Percentiles rank a stretch among this genome's conserved stretches.
These are phyloP conservation scores for Kuraishia floccosa DNA, from an alignment of 805 yeast genomes.

Conservation along the genomic window DNA sequence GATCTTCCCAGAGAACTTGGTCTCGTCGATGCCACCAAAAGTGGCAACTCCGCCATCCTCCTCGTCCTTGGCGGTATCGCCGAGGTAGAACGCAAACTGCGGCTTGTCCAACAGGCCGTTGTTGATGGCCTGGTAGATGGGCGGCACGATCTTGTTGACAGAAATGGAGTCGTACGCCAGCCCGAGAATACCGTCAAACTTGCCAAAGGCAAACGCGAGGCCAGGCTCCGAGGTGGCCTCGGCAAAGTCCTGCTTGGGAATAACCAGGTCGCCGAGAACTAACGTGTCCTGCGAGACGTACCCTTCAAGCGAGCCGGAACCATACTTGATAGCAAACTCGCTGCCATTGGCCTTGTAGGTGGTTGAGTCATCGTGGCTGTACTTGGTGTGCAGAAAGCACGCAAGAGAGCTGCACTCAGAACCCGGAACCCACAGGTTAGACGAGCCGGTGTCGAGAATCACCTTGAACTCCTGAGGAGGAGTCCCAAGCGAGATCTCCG, in stretches of 20 bases:
- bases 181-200: conserved; percentile 96
- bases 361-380: conserved; percentile 73
- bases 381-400: conserved; percentile 87
- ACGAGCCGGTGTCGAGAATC: conserved; percentile 90
- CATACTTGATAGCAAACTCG: conserved; percentile 78
- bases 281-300: conserved; percentile 81
- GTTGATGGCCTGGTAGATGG: conserved; percentile 79
- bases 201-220: conserved; percentile 95
- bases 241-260: conserved; percentile 88
- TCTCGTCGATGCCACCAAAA: conserved; percentile 85
- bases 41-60: conserved; percentile 84
- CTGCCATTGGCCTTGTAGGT: conserved; percentile 83
- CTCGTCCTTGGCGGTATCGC: conserved; percentile 57
- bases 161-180: conserved; percentile 89
- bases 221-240: conserved; percentile 98
- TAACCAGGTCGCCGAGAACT: conserved; percentile 71
- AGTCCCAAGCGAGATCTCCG: conserved; percentile 85
- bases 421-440: conserved; percentile 96
- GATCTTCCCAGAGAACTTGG: conserved; percentile 70
- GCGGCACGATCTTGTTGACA: conserved; percentile 85
- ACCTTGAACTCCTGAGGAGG: conserved; percentile 94
- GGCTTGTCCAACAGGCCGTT: conserved; percentile 75
- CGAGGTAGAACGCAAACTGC: conserved; percentile 84
- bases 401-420: conserved; percentile 86
- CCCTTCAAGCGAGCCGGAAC: conserved; percentile 89